A percentile compares a stretch with the other conserved stretches of the same genome.
Evolutionary conservation across 345 rosid genomes (phyloP).

Genomic region (Camelina sativa): DNA sequence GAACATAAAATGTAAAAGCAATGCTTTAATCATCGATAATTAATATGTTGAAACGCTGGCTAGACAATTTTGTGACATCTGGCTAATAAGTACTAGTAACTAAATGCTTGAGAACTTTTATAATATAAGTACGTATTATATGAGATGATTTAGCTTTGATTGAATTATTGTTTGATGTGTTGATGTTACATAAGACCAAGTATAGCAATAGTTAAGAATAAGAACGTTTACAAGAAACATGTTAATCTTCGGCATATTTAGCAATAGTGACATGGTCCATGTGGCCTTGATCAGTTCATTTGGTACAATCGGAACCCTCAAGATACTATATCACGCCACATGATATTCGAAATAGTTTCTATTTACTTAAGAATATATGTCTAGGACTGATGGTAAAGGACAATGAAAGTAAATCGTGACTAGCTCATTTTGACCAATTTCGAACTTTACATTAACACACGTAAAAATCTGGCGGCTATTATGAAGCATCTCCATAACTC

Average conservation of each 20-base stretch:
- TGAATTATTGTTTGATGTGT: neutral
- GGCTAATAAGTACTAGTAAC: neutral
- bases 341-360: slow-evolving; percentile 23
- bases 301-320: slow-evolving; percentile 1
- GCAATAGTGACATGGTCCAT: slow-evolving; percentile 28
- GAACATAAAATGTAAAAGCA: neutral
- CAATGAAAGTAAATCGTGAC: slow-evolving; percentile 15
- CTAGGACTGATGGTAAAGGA: slow-evolving; percentile 15
- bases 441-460: neutral
- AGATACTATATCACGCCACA: neutral
- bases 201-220: slow-evolving; percentile 18
- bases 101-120: neutral
- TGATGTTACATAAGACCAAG: slow-evolving; percentile 22
- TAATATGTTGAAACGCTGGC: neutral
- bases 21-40: neutral
- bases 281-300: slow-evolving; percentile 26
- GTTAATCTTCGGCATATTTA: slow-evolving; percentile 26
- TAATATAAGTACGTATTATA: neutral
- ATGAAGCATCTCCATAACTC: slow-evolving; percentile 5
- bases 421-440: slow-evolving; percentile 6
- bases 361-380: slow-evolving; percentile 5
- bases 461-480: slow-evolving; percentile 1
- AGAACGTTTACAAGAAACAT: slow-evolving; percentile 17
- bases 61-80: neutral
- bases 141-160: neutral